Base-by-base conservation (phyloP, 106 monocot species). In the Dactylorhiza incarnata region DNA sequence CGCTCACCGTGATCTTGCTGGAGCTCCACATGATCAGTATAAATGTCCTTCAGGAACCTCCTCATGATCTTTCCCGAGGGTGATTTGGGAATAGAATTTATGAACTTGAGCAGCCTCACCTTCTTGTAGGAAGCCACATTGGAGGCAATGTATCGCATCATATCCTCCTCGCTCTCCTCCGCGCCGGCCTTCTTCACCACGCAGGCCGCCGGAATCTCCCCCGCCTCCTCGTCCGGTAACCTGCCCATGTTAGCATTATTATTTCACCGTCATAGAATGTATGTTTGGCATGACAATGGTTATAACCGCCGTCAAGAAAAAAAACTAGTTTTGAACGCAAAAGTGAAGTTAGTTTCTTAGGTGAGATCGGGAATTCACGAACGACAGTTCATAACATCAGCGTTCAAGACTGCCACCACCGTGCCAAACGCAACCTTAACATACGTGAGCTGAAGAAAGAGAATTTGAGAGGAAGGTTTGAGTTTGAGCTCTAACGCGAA, bases 101-200 rank as follows among this genome's bases (percentile, higher is more conserved):
- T 84, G 50, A 97, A 91, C 15, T 80, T 80, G 75, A 97, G 13
- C 43, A 76, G 13, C 72, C 91, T 84, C 7, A 91, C 44, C 76
- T 76, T 89, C 89, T 94, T 97, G 76, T 94, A 94, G 62, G 97
- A 87, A 20, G 97, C 94, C 45, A 94, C 97, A 17, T 85, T 83
- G 23, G 81, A 77, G 1, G 91, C 85, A 7, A 94, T 91, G 46
- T 75, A 94, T 15, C 49, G 75, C 76, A 86, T 94, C 0, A 94
- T 83, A 0, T 91, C 96, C 43, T 87, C 86, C 82, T 87, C 91
- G 2, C 45, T 83, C 77, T 89, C 93, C 17, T 54, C 26, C 7
- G 87, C 91, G 9, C 46, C 50, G 12, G 43, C 17, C n/a, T 72
- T 81, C 84, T 83, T 76, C 72, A 93, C 94, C 0, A 94, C 87